phyloP scores from a whole-genome alignment of 2,329 filamentous ascomycete species.

The Aureobasidium subglaciale region DNA sequence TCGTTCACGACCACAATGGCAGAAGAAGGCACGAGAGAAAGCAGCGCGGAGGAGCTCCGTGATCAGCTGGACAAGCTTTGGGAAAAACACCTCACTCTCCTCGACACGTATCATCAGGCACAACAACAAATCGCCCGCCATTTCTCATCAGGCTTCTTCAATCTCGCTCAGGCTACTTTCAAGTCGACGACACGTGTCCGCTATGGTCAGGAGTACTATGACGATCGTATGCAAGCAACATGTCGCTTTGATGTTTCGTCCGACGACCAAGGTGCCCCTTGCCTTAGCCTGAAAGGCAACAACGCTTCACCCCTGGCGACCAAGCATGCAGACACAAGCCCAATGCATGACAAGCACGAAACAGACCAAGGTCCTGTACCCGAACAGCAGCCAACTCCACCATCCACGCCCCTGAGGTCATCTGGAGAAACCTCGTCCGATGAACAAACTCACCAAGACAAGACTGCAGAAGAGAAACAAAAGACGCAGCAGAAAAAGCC shows the following conservation, averaged over 20 bases:
- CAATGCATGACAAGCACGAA: background rate
- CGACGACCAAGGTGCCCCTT: background rate
- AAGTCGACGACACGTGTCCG: conserved; percentile 54
- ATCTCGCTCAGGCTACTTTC: conserved; percentile 70
- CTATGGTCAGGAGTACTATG: conserved; percentile 65
- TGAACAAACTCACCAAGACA: background rate
- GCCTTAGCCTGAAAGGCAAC: background rate
- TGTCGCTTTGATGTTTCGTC: conserved; percentile 38
- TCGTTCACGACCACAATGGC: background rate
- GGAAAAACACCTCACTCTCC: conserved; percentile 56
- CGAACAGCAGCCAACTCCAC: background rate
- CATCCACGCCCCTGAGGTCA: background rate
- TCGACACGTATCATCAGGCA: conserved; percentile 60
- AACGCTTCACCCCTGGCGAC: background rate
- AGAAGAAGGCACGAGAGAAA: background rate
- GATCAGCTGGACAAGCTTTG: conserved; percentile 55
- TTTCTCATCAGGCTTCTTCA: conserved; percentile 45
- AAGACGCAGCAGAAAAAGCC: conserved; percentile 1
- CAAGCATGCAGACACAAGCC: conserved; percentile 1
- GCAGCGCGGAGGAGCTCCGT: conserved; percentile 23
- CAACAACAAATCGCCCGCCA: conserved; percentile 47
- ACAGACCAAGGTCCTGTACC: background rate
- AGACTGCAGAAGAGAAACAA: background rate
- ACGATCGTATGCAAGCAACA: conserved; percentile 62
- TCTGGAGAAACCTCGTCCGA: background rate